phyloP scores from a whole-genome alignment of 495 filamentous ascomycete genomes.

The Aspergillus mulundensis region DNA sequence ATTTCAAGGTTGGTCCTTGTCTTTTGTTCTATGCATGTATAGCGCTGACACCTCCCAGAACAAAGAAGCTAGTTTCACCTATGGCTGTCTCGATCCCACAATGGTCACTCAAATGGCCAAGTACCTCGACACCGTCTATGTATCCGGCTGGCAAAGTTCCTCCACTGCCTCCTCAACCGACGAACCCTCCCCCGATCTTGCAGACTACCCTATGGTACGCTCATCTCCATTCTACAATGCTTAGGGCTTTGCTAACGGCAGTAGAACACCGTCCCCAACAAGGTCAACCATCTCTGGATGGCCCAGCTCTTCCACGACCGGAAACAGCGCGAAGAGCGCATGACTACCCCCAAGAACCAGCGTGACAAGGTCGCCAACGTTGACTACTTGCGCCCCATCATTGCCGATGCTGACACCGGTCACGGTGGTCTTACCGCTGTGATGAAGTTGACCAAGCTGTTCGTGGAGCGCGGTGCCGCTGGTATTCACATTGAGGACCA shows the following conservation, averaged over 20 bases:
- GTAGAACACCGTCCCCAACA: conserved; percentile 96
- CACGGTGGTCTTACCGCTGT: conserved; percentile 95
- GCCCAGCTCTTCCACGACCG: conserved; percentile 99
- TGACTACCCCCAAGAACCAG: conserved; percentile 69
- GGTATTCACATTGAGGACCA: conserved; percentile 99
- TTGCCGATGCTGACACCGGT: conserved; percentile 96
- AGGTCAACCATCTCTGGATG: conserved; percentile 94
- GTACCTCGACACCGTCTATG: conserved; percentile 96
- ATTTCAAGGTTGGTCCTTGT: conserved; percentile 63
- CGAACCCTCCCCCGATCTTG: conserved; percentile 95
- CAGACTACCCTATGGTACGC: conserved; percentile 93
- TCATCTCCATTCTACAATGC: neutral
- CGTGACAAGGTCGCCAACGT: conserved; percentile 73
- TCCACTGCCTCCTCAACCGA: conserved; percentile 91
- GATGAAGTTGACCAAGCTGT: conserved; percentile 98
- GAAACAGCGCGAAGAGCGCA: conserved; percentile 93
- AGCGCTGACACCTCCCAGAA: conserved; percentile 46
- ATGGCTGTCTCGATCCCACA: conserved; percentile 94
- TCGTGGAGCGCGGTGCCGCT: conserved; percentile 93
- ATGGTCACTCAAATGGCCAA: conserved; percentile 99
- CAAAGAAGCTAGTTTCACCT: conserved; percentile 84
- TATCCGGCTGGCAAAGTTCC: conserved; percentile 98
- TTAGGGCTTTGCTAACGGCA: conserved; percentile 2
- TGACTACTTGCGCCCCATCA: conserved; percentile 93
- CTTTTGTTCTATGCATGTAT: neutral